Evolutionary conservation across 495 filamentous ascomycete genomes (phyloP), one percentile per base, ranked within the genome.

Genomic region (Geoglossum glabrum): DNA sequence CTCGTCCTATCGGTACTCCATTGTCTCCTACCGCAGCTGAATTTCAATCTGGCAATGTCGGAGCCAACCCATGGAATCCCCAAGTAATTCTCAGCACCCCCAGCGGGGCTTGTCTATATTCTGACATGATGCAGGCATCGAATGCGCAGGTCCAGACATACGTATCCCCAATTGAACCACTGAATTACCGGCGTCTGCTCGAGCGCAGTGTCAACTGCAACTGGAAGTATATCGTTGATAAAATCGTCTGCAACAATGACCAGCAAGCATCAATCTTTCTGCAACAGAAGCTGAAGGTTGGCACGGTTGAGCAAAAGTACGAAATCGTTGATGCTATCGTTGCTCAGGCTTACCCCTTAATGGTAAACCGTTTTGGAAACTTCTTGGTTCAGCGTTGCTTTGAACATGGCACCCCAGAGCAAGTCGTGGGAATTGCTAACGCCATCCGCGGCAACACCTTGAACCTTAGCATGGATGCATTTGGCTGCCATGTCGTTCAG

Each of bases 221-320:
- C 71, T 98, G 93, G 92, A 95, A 90, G 70, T 95, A 95, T 65
- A 97, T 98, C 62, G 90, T 98, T 38, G 93, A 97, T 70, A 98
- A 97, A 74, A 98, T 98, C 66, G 88, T 97, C 55, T 94, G 88
- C 81, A 95, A 87, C 71, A 97, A 97, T 66, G 92, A 98, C 64
- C 92, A 98, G 66, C 92, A 98, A 70, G 93, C 92, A 17, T 97
- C 93, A 0, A 97, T 98, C 61, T 97, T 98, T 69, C 72, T 98
- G 27, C 92, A 98, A 68, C 93, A 98, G 70, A 98, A 98, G 73
- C 85, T 98, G 59, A 98, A 98, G 72, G 86, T 96, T 57, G 89
- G 87, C 56, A 96, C 92, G 11, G 76, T 82, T 0, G 90, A 97
- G 65, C 93, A 97, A 70, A 97, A 95, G 67, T 93, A 85, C 64